A percentile compares a stretch with the other conserved stretches of the same genome.
Conservation (phyloP, 306 rosid species). For the Sechiopsis laciniata region DNA sequence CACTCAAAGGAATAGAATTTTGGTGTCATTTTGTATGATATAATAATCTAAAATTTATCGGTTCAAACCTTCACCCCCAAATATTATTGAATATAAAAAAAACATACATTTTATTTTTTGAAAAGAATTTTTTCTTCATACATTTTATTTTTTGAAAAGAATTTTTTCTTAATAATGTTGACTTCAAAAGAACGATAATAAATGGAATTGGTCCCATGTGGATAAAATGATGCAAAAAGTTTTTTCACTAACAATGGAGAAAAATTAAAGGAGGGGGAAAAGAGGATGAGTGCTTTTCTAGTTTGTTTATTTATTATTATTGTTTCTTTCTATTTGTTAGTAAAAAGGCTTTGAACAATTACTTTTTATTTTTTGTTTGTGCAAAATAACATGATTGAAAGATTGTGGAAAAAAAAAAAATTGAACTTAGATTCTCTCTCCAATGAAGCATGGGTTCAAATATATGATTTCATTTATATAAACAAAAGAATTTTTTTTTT, state of each 20-base stretch:
- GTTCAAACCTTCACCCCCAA: too few species aligned
- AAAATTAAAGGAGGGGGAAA: neutral
- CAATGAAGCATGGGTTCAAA: neutral
- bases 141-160: too few species aligned
- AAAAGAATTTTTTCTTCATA: too few species aligned
- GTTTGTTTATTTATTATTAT: neutral
- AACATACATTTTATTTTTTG: too few species aligned
- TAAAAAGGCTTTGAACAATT: constrained; percentile 2
- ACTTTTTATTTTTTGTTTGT: neutral
- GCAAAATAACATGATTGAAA: constrained; percentile 3
- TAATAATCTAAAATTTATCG: too few species aligned
- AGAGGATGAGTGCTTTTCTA: constrained; percentile 8
- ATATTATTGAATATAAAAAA: too few species aligned
- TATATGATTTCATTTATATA: neutral
- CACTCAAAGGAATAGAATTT: too few species aligned
- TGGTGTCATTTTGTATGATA: too few species aligned
- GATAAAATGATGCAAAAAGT: constrained; percentile 3
- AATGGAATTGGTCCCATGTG: constrained; percentile 5
- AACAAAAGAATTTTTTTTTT: neutral
- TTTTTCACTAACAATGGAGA: neutral
- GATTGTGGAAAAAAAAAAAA: too few species aligned
- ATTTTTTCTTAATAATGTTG: too few species aligned
- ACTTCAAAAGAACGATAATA: neutral
- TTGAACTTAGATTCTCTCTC: neutral
- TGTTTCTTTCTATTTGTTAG: neutral